phyloP scores from a whole-genome alignment of 441 rosid species.

The Biscutella laevigata region DNA sequence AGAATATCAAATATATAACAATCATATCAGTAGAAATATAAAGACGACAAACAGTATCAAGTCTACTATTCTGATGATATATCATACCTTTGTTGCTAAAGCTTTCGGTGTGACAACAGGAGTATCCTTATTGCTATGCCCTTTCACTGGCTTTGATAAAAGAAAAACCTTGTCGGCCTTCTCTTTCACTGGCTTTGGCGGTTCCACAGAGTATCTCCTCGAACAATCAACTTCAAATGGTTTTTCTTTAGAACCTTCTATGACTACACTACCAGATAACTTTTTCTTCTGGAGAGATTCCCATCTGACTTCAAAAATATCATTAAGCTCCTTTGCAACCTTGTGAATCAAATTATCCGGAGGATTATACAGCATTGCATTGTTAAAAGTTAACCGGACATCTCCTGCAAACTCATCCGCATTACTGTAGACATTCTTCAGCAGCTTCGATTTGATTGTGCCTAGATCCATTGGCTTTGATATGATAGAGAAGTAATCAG shows the following conservation, averaged over 20 bases:
- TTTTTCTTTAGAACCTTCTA: slow-evolving; percentile 1
- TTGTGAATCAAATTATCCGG: slow-evolving; percentile 34
- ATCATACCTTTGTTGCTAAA: slow-evolving; percentile 21
- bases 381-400: slow-evolving; percentile 46
- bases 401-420: slow-evolving; percentile 54
- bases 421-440: slow-evolving; percentile 30
- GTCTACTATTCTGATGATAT: background rate
- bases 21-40: slow-evolving; percentile 4
- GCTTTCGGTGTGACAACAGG: background rate
- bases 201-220: slow-evolving; percentile 26
- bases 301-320: slow-evolving; percentile 57
- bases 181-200: slow-evolving; percentile 24
- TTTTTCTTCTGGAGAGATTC: slow-evolving; percentile 46
- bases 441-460: slow-evolving; percentile 40
- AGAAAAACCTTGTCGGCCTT: slow-evolving; percentile 17
- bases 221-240: background rate
- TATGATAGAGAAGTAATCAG: slow-evolving; percentile 54
- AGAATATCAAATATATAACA: slow-evolving; percentile 7
- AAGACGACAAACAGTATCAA: background rate
- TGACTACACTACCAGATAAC: slow-evolving; percentile 11
- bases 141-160: slow-evolving; percentile 25
- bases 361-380: slow-evolving; percentile 59
- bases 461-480: slow-evolving; percentile 60
- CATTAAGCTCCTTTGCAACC: slow-evolving; percentile 34
- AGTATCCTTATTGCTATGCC: background rate